Evolutionary conservation across 768 basidiomycete species (phyloP).

Genomic region (Macrolepiota fuliginosa): DNA sequence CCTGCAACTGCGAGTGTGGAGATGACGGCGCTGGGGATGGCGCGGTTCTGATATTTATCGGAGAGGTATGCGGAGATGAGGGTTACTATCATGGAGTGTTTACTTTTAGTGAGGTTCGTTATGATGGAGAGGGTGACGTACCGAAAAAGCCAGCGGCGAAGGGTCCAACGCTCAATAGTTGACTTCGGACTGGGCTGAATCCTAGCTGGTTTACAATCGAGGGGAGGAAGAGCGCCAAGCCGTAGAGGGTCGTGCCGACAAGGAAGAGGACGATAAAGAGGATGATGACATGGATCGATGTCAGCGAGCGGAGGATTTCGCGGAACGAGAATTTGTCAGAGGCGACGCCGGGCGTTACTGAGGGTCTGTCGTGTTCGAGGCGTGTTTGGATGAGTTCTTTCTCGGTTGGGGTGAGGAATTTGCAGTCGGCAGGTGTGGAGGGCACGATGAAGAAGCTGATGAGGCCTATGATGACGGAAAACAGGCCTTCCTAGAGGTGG

Average conservation of each 20-base stretch:
- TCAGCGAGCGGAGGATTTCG: constrained; percentile 28
- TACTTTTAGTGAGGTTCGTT: neutral
- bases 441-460: constrained; percentile 37
- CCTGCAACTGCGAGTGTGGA: constrained; percentile 26
- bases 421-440: constrained; percentile 27
- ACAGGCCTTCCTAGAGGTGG: constrained; percentile 37
- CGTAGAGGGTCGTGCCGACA: constrained; percentile 32
- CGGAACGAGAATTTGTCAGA: constrained; percentile 28
- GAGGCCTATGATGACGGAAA: constrained; percentile 48
- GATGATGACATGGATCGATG: constrained; percentile 32
- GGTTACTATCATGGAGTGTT: constrained; percentile 19
- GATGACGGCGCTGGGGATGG: constrained; percentile 22
- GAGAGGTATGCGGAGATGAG: constrained; percentile 23
- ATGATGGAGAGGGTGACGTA: constrained; percentile 14
- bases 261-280: constrained; percentile 34
- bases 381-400: constrained; percentile 32
- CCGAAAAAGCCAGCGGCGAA: constrained; percentile 34
- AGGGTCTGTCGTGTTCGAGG: constrained; percentile 31
- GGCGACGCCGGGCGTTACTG: constrained; percentile 18
- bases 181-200: constrained; percentile 28
- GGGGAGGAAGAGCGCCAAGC: constrained; percentile 33
- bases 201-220: constrained; percentile 36
- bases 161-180: constrained; percentile 36
- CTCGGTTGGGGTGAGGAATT: constrained; percentile 28
- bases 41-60: constrained; percentile 25